Conservation (phyloP, 2,329 filamentous ascomycete genomes). For the Monilinia polystroma region DNA sequence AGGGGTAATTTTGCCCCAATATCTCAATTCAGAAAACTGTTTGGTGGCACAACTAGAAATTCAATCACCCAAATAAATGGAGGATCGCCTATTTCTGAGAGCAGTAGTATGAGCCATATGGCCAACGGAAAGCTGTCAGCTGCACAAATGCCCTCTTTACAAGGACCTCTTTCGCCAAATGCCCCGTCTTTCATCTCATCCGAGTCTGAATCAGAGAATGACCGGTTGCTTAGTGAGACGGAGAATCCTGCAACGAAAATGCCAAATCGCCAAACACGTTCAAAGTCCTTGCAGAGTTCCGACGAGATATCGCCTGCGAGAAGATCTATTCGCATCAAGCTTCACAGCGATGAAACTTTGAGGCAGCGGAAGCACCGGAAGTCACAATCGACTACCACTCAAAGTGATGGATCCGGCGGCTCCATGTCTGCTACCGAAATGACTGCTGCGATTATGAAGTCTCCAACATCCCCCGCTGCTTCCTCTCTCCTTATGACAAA, state of each 20-base stretch:
- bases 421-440: conserved; percentile 45
- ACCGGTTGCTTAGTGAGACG: conserved; percentile 35
- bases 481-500: conserved; percentile 66
- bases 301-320: conserved; percentile 68
- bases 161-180: conserved; percentile 30
- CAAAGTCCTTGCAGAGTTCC: conserved; percentile 57
- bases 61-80: conserved; percentile 40
- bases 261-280: conserved; percentile 55
- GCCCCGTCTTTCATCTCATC: conserved; percentile 64
- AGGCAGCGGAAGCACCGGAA: conserved; percentile 71
- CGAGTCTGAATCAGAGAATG: conserved; percentile 61
- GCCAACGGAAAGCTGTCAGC: conserved; percentile 28
- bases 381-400: conserved; percentile 49
- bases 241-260: conserved; percentile 28
- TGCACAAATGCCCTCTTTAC: conserved; percentile 27
- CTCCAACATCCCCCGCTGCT: conserved; percentile 79
- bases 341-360: conserved; percentile 76
- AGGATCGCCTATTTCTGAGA: conserved; percentile 32
- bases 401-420: conserved; percentile 43
- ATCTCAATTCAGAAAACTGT: conserved; percentile 66
- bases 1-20: conserved; percentile 77
- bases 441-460: conserved; percentile 81
- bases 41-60: conserved; percentile 43
- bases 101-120: conserved; percentile 21
- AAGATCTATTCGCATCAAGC: conserved; percentile 86